Base-by-base conservation (phyloP, 2,329 filamentous ascomycete species). In the Trichoderma semiorbis region DNA sequence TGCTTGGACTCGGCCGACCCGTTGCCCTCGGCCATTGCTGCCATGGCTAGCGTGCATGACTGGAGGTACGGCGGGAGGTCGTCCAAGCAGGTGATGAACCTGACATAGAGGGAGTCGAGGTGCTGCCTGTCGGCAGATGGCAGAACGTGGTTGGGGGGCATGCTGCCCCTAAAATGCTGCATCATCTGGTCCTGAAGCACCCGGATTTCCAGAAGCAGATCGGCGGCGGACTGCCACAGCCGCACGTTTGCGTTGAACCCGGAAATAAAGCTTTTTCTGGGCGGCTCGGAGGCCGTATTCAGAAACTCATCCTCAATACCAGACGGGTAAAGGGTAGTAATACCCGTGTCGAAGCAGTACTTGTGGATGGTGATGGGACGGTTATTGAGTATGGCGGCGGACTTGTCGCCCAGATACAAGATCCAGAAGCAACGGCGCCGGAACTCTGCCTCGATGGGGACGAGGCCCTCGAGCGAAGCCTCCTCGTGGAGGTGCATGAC, bases 341-440 rank as follows among this genome's bases (percentile, higher is more conserved):
- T 83, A 7, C 80, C 81, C 0, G 78, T 76, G 30, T 83, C 80
- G 63, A 84, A 83, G 1, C 80, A 84, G 72, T 80, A 83, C 58
- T 83, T 81, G 74, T 84, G 82, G 12, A 85, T 80, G 0, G 82
- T 84, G 5, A 84, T 84, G 3, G 83, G 83, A 0, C 81, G 79
- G 5, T 81, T 80, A 64, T 84, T 84, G 6, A 83, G 71, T 10
- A 83, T 79, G 0, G 80, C 80, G 0, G 81, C 80, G 0, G 80
- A 83, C 69, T 83, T 83, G 69, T 83, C 81, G 2, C 81, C 80
- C 75, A 82, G 80, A 72, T 81, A 83, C 0, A 82, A 77, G 7
- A 81, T 81, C 81, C 81, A 83, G 26, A 83, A 83, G 0, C 76
- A 78, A 11, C 81, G 75, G 1, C 81, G 76, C 0, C 81, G 77